phyloP scores from a whole-genome alignment of 257 asterid species.

The Rhazya stricta region DNA sequence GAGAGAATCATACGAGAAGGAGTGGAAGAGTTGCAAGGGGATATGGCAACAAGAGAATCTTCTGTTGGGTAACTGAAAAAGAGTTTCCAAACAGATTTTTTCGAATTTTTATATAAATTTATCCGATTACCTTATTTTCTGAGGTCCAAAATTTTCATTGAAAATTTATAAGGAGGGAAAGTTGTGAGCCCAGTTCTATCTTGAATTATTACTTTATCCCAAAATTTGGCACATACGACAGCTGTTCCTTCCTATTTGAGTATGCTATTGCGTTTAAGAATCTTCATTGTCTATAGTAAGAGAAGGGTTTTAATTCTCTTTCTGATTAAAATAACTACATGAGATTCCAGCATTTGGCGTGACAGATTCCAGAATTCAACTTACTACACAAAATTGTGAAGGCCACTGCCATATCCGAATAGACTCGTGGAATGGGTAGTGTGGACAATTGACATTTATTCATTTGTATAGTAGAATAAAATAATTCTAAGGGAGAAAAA shows the following conservation, averaged over 20 bases:
- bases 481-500: too few relatives aligned
- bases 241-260: neutral
- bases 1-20: slow-evolving; percentile 10
- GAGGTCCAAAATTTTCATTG: slow-evolving; percentile 23
- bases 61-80: slow-evolving; percentile 5
- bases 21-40: neutral
- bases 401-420: too few relatives aligned
- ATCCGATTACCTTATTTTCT: slow-evolving; percentile 5
- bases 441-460: too few relatives aligned
- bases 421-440: too few relatives aligned
- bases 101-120: neutral
- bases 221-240: neutral
- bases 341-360: neutral
- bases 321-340: neutral
- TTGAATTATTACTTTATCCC: slow-evolving; percentile 4
- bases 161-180: neutral
- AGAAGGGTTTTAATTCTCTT: neutral
- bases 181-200: neutral
- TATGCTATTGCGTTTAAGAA: neutral
- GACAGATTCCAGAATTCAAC: neutral
- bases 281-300: neutral
- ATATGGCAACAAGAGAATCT: slow-evolving; percentile 10
- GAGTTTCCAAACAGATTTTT: neutral
- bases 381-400: neutral
- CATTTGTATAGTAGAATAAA: too few relatives aligned